A percentile compares a stretch with the other conserved stretches of the same genome.
Conservation (phyloP, 2,329 filamentous ascomycete species). For the Phoma sp. region DNA sequence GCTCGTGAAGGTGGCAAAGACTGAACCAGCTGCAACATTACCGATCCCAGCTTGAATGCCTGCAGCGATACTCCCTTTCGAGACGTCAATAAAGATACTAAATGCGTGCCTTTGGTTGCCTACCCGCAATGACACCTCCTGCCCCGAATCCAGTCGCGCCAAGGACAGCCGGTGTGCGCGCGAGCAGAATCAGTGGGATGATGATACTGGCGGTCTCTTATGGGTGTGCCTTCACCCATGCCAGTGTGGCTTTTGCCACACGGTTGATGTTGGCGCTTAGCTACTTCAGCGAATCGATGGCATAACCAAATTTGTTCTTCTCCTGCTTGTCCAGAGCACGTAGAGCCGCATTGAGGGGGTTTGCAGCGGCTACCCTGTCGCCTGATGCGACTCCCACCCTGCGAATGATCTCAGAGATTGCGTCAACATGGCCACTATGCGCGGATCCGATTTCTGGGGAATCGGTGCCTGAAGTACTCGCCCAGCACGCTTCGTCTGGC, state of each 20-base stretch:
- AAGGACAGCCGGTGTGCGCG: neutral
- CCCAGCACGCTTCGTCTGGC: too few species aligned
- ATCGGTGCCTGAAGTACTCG: too few species aligned
- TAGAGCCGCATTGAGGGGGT: neutral
- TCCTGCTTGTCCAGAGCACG: neutral
- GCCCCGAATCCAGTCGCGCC: neutral
- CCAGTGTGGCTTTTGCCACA: neutral
- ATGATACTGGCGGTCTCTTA: neutral
- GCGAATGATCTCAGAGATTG: neutral
- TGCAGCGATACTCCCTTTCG: conserved; percentile 30
- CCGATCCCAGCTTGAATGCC: conserved; percentile 30
- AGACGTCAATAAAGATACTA: neutral
- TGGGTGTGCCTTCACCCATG: neutral
- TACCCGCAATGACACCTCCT: neutral
- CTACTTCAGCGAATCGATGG: neutral
- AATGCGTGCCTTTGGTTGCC: too few species aligned
- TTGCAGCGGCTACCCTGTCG: neutral
- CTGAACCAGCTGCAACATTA: conserved; percentile 25
- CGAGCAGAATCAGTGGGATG: neutral
- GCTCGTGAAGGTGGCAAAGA: conserved; percentile 32
- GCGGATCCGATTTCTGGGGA: too few species aligned
- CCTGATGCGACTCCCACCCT: neutral
- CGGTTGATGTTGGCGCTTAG: neutral
- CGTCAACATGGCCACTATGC: too few species aligned
- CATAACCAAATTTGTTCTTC: neutral